Base-by-base conservation (phyloP, 2,329 filamentous ascomycete species). In the Rhynchosporium secalis region DNA sequence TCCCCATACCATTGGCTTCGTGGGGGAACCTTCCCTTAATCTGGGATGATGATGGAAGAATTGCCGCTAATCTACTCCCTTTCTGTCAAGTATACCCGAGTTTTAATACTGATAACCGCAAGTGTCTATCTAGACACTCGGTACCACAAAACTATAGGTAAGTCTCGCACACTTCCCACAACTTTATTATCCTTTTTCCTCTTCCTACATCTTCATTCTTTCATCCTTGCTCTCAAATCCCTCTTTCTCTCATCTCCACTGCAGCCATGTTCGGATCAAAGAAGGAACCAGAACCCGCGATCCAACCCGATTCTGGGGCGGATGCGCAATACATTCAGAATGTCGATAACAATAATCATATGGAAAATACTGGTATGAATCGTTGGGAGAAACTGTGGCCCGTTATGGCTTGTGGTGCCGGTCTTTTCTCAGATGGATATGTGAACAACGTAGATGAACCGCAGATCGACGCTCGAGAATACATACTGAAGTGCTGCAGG, bases 351-450 rank as follows among this genome's bases (percentile, higher is more conserved):
- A 43, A 69, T 15, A 66, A 63, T 0, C 52, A 33, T 3, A 13
- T 40, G 36, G 46, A 38, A 20, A 51, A 66, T 12, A 56, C 67
- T 1, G 66, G 62, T 15, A 73, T 71, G 57, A 63, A 58, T 31
- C 57, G 26, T 45, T 72, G 71, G 72, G 65, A 72, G 29, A 59
- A 66, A 36, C 43, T 74, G 6, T 73, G 70, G 82, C 91, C 92
- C 13, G 72, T 92, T 0, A 88, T 96, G 69, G 92, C 92, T 48
- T 96, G 92, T 72, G 93, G 93, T 67, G 90, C 92, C 57, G 93
- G 93, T 71, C 81, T 96, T 1, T 96, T 96, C 76, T 92, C 89
- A 29, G 93, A 96, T 75, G 93, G 93, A 15, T 96, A 96, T 75
- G 85, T 96, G 73, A 96, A 96, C 77, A 92, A 91, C 72, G 90